Base-by-base conservation (phyloP, 805 yeast species). In the Candida quercuum region DNA sequence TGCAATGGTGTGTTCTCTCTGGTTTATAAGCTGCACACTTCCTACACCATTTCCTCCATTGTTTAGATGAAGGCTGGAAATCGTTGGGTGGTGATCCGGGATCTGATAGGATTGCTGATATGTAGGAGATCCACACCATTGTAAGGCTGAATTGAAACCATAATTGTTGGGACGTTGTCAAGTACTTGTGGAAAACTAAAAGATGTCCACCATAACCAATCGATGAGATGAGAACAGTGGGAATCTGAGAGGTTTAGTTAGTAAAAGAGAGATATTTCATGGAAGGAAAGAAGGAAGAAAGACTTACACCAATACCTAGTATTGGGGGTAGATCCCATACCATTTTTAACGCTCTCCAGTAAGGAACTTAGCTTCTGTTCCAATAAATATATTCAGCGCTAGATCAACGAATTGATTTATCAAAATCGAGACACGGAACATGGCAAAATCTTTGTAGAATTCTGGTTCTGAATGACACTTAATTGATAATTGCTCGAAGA, bases 1-100 rank as follows among this genome's bases (percentile, higher is more conserved):
- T 81, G 57, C 96, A 88, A 61, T 88, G 96, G 55, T 88, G 96
- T 4, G 86, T 54, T 42, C 96, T 62, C 52, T 81, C 91, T 0
- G 96, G 96, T 55, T 88, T 88, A 59, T 72, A 78, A 28, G 57
- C 60, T 28, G 77, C 48, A 59, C 96, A 88, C 56, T 85, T 86
- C 39, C 67, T 60, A 54, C 96, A 87, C 70, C 76, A 85, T 46
- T 78, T 68, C 42, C 63, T 64, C 89, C 87, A 81, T 43, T 71
- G 74, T 2, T 64, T 67, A 3, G 57, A 47, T 2, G 43, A 46
- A 1, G 77, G 71, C n/a, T 57, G 41, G 51, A 66, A 80, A 12
- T 61, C 55, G 3, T 48, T 37, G 0, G 85, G 79, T 0, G 93
- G 82, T 0, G 69, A 52, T 0, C 97, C 97, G 0, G 98, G 89